Percentiles rank a stretch among this genome's conserved stretches.
phyloP scores from a whole-genome alignment of 306 rosid genomes.

The Gillenia trifoliata region DNA sequence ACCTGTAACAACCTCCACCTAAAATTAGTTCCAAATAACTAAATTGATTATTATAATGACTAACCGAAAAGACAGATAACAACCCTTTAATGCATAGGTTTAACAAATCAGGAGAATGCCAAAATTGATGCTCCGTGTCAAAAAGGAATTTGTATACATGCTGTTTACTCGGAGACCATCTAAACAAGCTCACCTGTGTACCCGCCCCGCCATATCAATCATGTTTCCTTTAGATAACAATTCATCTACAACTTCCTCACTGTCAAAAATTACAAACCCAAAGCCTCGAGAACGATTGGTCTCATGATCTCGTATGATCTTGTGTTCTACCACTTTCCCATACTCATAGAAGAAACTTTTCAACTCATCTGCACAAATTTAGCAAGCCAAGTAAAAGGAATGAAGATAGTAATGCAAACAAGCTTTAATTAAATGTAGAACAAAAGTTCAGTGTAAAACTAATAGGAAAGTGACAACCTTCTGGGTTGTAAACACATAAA shows the following conservation, averaged over 20 bases:
- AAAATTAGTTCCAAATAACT: conserved; percentile 25
- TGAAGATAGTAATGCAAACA: not conserved
- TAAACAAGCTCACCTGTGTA: conserved; percentile 78
- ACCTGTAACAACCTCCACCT: conserved; percentile 45
- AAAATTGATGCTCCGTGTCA: conserved; percentile 23
- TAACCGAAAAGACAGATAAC: not conserved
- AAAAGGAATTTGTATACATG: conserved; percentile 16
- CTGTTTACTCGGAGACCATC: conserved; percentile 21
- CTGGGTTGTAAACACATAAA: not conserved
- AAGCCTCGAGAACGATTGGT: conserved; percentile 87
- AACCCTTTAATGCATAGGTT: conserved; percentile 5
- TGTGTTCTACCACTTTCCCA: conserved; percentile 81
- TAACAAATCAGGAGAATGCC: conserved; percentile 1
- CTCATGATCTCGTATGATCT: conserved; percentile 79
- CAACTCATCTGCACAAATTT: conserved; percentile 51
- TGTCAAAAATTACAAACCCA: conserved; percentile 84
- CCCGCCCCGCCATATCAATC: conserved; percentile 95
- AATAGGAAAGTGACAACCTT: not conserved
- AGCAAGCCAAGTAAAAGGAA: not conserved
- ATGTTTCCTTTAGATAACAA: conserved; percentile 76
- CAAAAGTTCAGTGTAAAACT: not conserved
- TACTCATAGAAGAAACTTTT: conserved; percentile 61
- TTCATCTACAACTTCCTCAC: conserved; percentile 85
- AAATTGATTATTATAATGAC: conserved; percentile 1
- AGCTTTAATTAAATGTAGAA: not conserved